These are phyloP conservation scores for Helichrysum umbraculigerum DNA, from an alignment of 129 eudicot genomes.

Conservation along the genomic window DNA sequence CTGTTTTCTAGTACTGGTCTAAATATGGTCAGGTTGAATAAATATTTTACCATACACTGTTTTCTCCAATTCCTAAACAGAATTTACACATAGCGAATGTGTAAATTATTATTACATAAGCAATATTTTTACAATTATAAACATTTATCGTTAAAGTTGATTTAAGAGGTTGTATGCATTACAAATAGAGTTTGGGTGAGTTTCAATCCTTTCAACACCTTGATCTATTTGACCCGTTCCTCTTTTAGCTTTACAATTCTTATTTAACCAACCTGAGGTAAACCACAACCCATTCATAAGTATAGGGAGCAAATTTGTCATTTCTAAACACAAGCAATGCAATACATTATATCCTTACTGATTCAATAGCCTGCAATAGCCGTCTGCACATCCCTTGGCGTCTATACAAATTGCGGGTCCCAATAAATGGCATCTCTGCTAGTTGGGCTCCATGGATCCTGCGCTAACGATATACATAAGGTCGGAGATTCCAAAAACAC, in stretches of 20 bases:
- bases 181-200: neutral
- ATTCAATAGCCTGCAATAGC: slow-evolving; percentile 74
- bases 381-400: slow-evolving; percentile 98
- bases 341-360: slow-evolving; percentile 44
- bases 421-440: slow-evolving; percentile 98
- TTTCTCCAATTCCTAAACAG: neutral
- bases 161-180: neutral
- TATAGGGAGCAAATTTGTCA: neutral
- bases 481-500: slow-evolving; percentile 25
- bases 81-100: neutral
- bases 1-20: neutral
- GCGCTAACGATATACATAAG: slow-evolving; percentile 15
- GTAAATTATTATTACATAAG: neutral
- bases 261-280: slow-evolving; percentile 4
- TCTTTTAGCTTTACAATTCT: neutral
- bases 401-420: slow-evolving; percentile 87
- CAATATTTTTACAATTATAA: too few species aligned
- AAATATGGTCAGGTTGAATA: neutral
- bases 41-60: neutral
- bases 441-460: slow-evolving; percentile 87
- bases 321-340: neutral
- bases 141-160: neutral
- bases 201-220: neutral
- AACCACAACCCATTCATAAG: slow-evolving; percentile 10
- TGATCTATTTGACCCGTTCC: neutral